Evolutionary conservation across 345 rosid species (phyloP), one percentile per base, ranked within the genome.

Genomic region (Limnanthes douglasii): DNA sequence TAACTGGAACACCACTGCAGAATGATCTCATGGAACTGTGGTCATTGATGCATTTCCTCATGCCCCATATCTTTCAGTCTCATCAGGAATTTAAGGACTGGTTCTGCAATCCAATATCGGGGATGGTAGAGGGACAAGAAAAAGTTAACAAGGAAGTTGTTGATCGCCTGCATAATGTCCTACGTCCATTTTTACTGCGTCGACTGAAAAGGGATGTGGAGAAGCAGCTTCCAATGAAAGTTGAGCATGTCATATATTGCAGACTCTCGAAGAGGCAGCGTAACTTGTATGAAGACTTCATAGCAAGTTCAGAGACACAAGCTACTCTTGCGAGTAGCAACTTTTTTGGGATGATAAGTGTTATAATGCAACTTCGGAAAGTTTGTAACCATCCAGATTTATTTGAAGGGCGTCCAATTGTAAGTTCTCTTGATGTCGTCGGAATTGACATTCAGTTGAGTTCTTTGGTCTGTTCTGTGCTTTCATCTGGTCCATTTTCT

Each of bases 41-140:
- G 99, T 92, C 99, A 35, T 60, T 92, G 11, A 92, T 85, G 99
- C 99, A 92, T 75, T 92, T 92, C 60, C 65, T 92, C 64, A 92
- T 92, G 99, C 99, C 99, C 21, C 99, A 92, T 43, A 30, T 92
- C 24, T 92, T 92, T 65, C 99, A 92, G 62, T 92, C 99, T 56
- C 99, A 92, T 67, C 99, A 92, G 61, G 99, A 92, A 66, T 92
- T 92, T 54, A 92, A 78, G 70, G 99, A 92, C 48, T 92, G 99
- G 99, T 92, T 92, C 51, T 54, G 94, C 50, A 92, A 84, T 64
- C 99, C 99, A 11, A 92, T 92, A 66, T 65, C 99, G 15, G 99
- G 99, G 42, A 92, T 92, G 99, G 95, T 92, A 20, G 99, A 92
- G 53, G 99, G 99, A 34, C 99, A 92, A 60, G 99, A 85, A 51